phyloP scores from a whole-genome alignment of 2,329 filamentous ascomycete genomes.

The Pezicula carpinea region DNA sequence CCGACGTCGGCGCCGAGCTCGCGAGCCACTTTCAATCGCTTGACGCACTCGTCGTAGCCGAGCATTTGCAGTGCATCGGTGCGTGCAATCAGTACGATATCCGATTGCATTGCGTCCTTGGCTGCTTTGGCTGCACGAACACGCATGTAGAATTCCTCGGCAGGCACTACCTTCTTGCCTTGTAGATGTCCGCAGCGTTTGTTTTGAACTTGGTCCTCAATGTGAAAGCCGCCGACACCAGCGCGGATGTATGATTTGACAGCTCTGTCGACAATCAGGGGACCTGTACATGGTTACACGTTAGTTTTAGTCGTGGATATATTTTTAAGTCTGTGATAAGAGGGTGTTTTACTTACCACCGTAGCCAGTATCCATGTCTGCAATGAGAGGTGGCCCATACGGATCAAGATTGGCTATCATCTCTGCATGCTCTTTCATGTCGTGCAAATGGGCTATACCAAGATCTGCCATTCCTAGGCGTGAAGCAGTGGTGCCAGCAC shows the following conservation, averaged over 20 bases:
- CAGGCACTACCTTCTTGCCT: slow-evolving; percentile 53
- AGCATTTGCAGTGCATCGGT: slow-evolving; percentile 54
- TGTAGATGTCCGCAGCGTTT: slow-evolving; percentile 61
- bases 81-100: slow-evolving; percentile 59
- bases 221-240: slow-evolving; percentile 54
- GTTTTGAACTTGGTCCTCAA: slow-evolving; percentile 56
- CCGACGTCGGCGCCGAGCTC: slow-evolving; percentile 52
- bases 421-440: slow-evolving; percentile 48
- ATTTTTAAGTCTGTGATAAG: too few relatives aligned
- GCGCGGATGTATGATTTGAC: slow-evolving; percentile 44
- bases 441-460: slow-evolving; percentile 44
- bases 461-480: slow-evolving; percentile 44
- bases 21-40: slow-evolving; percentile 43
- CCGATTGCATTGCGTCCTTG: slow-evolving; percentile 41
- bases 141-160: slow-evolving; percentile 43
- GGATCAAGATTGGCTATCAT: slow-evolving; percentile 49
- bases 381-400: slow-evolving; percentile 42
- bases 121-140: slow-evolving; percentile 52
- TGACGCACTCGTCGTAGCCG: slow-evolving; percentile 52
- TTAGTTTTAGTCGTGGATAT: too few relatives aligned
- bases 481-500: slow-evolving; percentile 44
- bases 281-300: not conserved
- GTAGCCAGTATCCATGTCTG: slow-evolving; percentile 50
- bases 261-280: slow-evolving; percentile 46
- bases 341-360: slow-evolving; percentile 31